Evolutionary conservation across 2,329 filamentous ascomycete genomes (phyloP).

Genomic region (Arthrobotrys sphaeroides): DNA sequence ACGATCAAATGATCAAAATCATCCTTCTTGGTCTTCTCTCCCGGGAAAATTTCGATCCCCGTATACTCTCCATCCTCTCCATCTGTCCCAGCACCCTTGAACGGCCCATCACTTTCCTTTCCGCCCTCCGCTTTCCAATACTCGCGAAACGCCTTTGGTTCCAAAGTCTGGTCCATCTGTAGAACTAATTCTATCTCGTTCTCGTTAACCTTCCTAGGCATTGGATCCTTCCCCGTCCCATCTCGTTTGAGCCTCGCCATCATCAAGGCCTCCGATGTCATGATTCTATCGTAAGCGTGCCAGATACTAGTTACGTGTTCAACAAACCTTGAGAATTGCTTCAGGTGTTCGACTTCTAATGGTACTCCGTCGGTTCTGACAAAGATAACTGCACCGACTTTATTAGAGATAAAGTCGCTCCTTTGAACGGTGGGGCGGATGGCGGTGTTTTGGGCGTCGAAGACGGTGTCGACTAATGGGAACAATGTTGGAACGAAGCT

Average conservation of each 20-base stretch:
- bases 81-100: neutral
- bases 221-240: neutral
- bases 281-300: slow-evolving; percentile 2
- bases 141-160: slow-evolving; percentile 7
- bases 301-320: neutral
- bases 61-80: neutral
- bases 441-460: neutral
- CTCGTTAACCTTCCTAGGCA: neutral
- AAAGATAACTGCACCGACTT: slow-evolving; percentile 18
- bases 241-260: neutral
- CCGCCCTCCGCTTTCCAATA: slow-evolving; percentile 26
- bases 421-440: neutral
- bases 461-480: neutral
- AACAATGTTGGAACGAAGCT: neutral
- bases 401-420: neutral
- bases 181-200: slow-evolving; percentile 11
- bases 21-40: neutral
- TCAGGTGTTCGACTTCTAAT: slow-evolving; percentile 13
- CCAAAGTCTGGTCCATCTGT: slow-evolving; percentile 31
- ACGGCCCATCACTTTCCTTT: slow-evolving; percentile 2
- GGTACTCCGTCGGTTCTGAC: slow-evolving; percentile 16
- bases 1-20: neutral
- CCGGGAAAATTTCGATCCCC: too few species aligned
- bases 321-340: slow-evolving; percentile 11
- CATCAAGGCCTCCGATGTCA: neutral